A percentile compares a stretch with the other conserved stretches of the same genome.
Evolutionary conservation across 495 filamentous ascomycete species (phyloP).

Genomic region (Corynascus novoguineensis): DNA sequence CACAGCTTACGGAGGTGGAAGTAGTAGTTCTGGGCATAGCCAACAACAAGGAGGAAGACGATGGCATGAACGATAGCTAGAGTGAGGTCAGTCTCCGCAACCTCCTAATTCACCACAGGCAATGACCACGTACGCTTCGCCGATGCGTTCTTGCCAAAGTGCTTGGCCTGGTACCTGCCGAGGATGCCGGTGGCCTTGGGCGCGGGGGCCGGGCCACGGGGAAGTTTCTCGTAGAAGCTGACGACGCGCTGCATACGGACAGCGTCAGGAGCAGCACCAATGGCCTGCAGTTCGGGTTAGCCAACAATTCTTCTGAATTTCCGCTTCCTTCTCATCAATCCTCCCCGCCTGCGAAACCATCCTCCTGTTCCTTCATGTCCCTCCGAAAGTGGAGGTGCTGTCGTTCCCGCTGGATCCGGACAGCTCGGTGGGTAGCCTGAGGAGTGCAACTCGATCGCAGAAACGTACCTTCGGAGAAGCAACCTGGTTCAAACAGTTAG

Average conservation of each 20-base stretch:
- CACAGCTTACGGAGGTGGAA: slow-evolving; percentile 86
- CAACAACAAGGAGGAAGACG: slow-evolving; percentile 62
- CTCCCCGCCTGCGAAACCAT: neutral
- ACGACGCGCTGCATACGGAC: slow-evolving; percentile 93
- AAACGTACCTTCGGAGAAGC: slow-evolving; percentile 87
- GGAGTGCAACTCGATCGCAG: slow-evolving; percentile 5
- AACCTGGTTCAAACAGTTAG: slow-evolving; percentile 44
- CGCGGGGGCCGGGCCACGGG: slow-evolving; percentile 79
- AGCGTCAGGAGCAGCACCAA: slow-evolving; percentile 90
- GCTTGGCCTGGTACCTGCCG: slow-evolving; percentile 82
- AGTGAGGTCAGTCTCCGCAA: slow-evolving; percentile 21
- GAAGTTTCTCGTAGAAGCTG: slow-evolving; percentile 96
- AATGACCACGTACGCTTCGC: slow-evolving; percentile 67
- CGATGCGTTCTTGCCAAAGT: slow-evolving; percentile 90
- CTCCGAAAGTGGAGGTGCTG: neutral
- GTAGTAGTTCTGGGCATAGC: slow-evolving; percentile 97
- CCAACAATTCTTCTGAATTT: neutral
- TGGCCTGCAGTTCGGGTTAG: slow-evolving; percentile 52
- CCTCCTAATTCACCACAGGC: neutral
- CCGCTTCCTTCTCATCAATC: neutral
- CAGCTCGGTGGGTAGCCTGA: neutral
- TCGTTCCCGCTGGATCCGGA: neutral
- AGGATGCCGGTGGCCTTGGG: slow-evolving; percentile 71
- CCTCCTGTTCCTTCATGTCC: neutral
- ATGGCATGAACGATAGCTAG: slow-evolving; percentile 85